Evolutionary conservation across 768 basidiomycete species (phyloP).

Genomic region (Butyriboletus loyo): DNA sequence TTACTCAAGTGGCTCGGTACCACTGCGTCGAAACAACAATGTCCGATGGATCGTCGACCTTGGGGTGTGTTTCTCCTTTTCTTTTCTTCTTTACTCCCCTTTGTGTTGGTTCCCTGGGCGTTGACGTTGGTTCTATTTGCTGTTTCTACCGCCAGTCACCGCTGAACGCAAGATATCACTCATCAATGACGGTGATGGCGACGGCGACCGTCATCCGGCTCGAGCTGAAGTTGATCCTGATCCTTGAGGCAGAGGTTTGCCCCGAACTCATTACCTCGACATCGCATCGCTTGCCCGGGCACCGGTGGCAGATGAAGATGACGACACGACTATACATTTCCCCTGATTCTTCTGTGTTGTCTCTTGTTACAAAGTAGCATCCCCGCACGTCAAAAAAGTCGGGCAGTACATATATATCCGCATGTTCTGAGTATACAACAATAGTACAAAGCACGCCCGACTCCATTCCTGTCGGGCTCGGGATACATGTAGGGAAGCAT

Average conservation of each 20-base stretch:
- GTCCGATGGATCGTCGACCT: conserved; percentile 94
- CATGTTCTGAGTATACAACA: conserved; percentile 20
- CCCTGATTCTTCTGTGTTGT: background rate
- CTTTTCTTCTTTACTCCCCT: no score
- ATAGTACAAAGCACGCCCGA: conserved; percentile 22
- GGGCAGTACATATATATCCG: conserved; percentile 17
- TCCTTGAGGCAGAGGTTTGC: background rate
- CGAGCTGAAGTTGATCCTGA: background rate
- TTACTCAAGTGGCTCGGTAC: conserved; percentile 95
- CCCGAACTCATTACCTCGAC: background rate
- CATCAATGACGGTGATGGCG: background rate
- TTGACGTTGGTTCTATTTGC: background rate
- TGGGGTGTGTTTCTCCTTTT: conserved; percentile 65
- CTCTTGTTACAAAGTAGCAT: background rate
- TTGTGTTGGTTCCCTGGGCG: no score
- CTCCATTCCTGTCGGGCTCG: conserved; percentile 3
- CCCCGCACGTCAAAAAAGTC: background rate
- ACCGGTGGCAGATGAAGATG: background rate
- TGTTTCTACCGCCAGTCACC: conserved; percentile 37
- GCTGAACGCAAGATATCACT: conserved; percentile 50
- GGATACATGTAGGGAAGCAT: background rate
- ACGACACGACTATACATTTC: background rate
- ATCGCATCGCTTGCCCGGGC: no score
- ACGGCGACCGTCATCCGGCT: background rate
- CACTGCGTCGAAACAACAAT: conserved; percentile 85